Conservation (phyloP, 169 alveolate species). For the Cryptosporidium sp. region DNA sequence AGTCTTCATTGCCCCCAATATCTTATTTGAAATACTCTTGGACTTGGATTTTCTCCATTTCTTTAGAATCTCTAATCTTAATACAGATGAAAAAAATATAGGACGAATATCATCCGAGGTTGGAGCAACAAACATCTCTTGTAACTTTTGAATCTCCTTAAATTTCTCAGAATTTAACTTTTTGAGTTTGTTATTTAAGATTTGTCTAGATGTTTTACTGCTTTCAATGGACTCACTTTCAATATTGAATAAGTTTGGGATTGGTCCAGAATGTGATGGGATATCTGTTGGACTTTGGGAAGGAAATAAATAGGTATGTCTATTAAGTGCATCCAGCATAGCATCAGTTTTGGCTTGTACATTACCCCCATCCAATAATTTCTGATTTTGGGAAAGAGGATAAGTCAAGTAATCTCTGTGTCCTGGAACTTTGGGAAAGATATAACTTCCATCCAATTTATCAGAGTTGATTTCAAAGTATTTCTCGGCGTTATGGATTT, state of each 20-base stretch:
- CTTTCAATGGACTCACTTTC: neutral
- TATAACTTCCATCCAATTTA: neutral
- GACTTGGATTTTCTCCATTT: neutral
- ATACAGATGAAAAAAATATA: neutral
- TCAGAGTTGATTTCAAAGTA: neutral
- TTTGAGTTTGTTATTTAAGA: neutral
- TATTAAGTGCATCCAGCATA: neutral
- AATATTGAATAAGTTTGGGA: neutral
- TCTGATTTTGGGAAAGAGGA: conserved; percentile 34
- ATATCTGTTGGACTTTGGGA: neutral
- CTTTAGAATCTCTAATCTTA: neutral
- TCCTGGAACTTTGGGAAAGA: neutral
- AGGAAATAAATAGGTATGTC: conserved; percentile 38
- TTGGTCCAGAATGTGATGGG: neutral
- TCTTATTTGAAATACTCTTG: neutral
- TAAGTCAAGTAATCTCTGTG: conserved; percentile 4
- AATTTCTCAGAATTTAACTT: neutral
- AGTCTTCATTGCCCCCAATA: neutral
- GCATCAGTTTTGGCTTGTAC: neutral
- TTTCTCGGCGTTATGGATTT: neutral
- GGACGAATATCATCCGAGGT: neutral
- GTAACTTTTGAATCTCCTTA: neutral
- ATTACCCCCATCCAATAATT: neutral
- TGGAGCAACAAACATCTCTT: neutral
- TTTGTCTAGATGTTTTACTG: neutral